phyloP scores from a whole-genome alignment of 352 stramenopile genomes.

The Pythium volutum region DNA sequence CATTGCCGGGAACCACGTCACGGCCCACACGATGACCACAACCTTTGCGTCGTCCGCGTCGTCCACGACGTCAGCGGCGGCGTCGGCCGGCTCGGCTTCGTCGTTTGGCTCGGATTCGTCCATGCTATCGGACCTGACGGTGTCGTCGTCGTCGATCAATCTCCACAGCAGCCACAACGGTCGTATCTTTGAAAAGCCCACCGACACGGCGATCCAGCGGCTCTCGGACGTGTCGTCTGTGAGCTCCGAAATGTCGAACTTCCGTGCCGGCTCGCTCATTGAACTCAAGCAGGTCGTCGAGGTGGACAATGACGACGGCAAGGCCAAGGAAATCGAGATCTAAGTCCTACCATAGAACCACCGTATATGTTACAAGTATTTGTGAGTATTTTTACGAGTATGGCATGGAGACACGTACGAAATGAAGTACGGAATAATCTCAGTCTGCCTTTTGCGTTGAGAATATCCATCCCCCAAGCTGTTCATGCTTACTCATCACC shows the following conservation, averaged over 20 bases:
- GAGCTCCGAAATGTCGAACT: slow-evolving; percentile 7
- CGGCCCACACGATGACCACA: neutral
- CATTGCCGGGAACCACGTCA: slow-evolving; percentile 2
- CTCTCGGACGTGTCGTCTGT: slow-evolving; percentile 21
- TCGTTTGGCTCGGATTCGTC: slow-evolving; percentile 12
- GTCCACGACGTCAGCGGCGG: neutral
- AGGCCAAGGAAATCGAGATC: slow-evolving; percentile 26
- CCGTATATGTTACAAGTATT: slow-evolving; percentile 5
- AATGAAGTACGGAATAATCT: no score
- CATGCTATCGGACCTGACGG: neutral
- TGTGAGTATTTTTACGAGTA: neutral
- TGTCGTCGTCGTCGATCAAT: neutral
- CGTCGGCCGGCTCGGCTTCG: slow-evolving; percentile 3
- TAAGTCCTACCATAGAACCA: neutral
- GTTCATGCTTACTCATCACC: no score
- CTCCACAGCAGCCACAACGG: slow-evolving; percentile 18
- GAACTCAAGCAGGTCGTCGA: slow-evolving; percentile 26
- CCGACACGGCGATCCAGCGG: slow-evolving; percentile 11
- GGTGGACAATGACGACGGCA: slow-evolving; percentile 11
- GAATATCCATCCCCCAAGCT: no score
- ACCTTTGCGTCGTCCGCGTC: slow-evolving; percentile 7
- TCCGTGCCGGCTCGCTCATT: slow-evolving; percentile 20
- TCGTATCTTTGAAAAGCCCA: slow-evolving; percentile 15
- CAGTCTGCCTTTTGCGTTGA: no score
- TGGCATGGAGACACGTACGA: no score